Conservation (phyloP, 148 eudicot genomes). For the Oxyria digyna region DNA sequence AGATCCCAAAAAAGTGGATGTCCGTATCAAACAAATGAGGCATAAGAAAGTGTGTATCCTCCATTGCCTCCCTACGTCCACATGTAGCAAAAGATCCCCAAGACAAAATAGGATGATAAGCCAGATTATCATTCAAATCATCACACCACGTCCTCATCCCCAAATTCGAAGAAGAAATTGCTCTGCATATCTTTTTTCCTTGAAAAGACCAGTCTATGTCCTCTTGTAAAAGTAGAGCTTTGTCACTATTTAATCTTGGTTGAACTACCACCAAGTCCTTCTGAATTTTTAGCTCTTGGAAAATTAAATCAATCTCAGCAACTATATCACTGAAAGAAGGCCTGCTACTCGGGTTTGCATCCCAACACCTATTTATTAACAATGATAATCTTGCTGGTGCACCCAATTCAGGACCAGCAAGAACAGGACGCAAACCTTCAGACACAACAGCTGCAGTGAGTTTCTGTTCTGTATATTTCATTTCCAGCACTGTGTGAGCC, state of each 20-base stretch:
- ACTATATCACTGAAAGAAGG: conserved; percentile 77
- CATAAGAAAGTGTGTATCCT: conserved; percentile 82
- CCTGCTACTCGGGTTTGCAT: conserved; percentile 44
- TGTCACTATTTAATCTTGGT: conserved; percentile 2
- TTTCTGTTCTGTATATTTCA: conserved; percentile 93
- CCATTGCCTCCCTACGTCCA: conserved; percentile 92
- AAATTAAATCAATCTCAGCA: conserved; percentile 36
- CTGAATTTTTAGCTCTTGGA: conserved; percentile 22
- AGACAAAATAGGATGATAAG: conserved; percentile 58
- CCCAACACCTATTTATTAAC: conserved; percentile 77
- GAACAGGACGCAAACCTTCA: conserved; percentile 71
- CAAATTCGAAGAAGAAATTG: conserved; percentile 21
- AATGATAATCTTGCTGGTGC: conserved; percentile 40
- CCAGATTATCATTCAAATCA: conserved; percentile 18
- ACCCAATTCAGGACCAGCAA: conserved; percentile 38
- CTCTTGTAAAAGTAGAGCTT: conserved; percentile 25
- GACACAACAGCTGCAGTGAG: conserved; percentile 90
- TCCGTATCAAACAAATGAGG: conserved; percentile 41
- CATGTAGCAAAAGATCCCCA: conserved; percentile 87
- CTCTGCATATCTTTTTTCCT: conserved; percentile 39
- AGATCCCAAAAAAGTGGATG: conserved; percentile 66
- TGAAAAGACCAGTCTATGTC: conserved; percentile 50
- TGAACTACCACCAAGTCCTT: conserved; percentile 17
- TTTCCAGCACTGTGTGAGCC: conserved; percentile 99
- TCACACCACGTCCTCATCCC: conserved; percentile 21